A percentile compares a stretch with the other conserved stretches of the same genome.
Conservation (phyloP, 2,329 filamentous ascomycete genomes). For the Akanthomyces lecanii region DNA sequence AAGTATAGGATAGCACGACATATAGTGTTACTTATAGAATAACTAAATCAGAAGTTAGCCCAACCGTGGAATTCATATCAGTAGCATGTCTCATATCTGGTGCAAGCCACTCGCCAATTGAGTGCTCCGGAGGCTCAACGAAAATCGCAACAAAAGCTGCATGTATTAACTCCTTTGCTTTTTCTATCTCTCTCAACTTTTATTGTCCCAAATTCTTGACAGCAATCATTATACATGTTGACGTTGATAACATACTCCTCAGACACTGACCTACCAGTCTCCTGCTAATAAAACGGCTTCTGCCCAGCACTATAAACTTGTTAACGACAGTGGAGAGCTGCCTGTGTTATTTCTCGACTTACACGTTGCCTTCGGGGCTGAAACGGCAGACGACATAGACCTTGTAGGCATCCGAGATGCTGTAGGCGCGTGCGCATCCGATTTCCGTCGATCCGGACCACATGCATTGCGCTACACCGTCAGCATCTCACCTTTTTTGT, state of each 20-base stretch:
- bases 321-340: neutral
- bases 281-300: conserved; percentile 24
- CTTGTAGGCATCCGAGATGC: conserved; percentile 30
- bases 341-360: conserved; percentile 19
- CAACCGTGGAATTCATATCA: too few species aligned
- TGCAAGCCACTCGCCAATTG: too few species aligned
- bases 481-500: conserved; percentile 7
- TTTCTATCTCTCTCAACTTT: neutral
- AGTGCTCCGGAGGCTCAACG: too few species aligned
- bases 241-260: neutral
- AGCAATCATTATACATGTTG: conserved; percentile 1
- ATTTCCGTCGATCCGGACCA: conserved; percentile 32
- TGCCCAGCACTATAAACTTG: conserved; percentile 26
- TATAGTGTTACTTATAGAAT: too few species aligned
- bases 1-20: too few species aligned
- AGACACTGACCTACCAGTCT: neutral
- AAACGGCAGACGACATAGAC: conserved; percentile 34
- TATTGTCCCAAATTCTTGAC: neutral
- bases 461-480: conserved; percentile 33
- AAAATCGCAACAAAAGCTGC: too few species aligned
- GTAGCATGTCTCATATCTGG: too few species aligned
- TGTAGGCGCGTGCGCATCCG: conserved; percentile 32
- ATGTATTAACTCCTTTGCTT: neutral
- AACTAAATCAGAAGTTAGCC: too few species aligned
- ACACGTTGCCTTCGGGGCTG: conserved; percentile 34